Evolutionary conservation across 306 rosid species (phyloP).

Genomic region (Cucumis hystrix): DNA sequence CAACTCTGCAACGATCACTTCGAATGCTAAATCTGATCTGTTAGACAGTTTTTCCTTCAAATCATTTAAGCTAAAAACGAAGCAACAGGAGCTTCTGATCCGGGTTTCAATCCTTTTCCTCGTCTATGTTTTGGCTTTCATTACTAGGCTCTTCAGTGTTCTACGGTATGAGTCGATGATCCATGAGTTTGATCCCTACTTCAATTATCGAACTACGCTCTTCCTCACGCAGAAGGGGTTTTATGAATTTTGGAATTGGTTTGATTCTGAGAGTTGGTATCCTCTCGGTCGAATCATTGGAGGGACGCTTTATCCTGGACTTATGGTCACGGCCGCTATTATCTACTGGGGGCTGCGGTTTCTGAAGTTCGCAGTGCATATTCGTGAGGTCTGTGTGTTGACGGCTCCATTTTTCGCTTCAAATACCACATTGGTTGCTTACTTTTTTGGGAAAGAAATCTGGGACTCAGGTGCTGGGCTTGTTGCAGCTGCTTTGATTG

Average conservation of each 20-base stretch:
- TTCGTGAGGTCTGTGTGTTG: constrained; percentile 91
- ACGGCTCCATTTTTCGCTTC: constrained; percentile 97
- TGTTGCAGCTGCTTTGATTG: constrained; percentile 83
- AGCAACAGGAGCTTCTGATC: constrained; percentile 90
- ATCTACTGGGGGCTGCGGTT: constrained; percentile 50
- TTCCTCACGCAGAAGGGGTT: constrained; percentile 68
- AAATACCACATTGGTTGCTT: constrained; percentile 81
- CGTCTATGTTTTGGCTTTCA: constrained; percentile 77
- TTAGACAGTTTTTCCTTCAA: constrained; percentile 22
- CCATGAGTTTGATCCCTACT: constrained; percentile 97
- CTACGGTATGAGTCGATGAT: constrained; percentile 98
- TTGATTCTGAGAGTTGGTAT: constrained; percentile 93
- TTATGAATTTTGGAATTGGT: constrained; percentile 99
- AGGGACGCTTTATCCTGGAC: constrained; percentile 92
- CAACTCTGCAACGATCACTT: constrained; percentile 4
- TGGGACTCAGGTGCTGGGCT: constrained; percentile 98
- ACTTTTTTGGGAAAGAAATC: constrained; percentile 79
- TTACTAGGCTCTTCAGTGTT: constrained; percentile 87
- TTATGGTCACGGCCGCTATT: constrained; percentile 91
- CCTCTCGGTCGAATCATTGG: constrained; percentile 92
- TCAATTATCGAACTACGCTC: constrained; percentile 89
- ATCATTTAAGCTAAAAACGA: constrained; percentile 69
- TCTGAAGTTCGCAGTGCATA: constrained; percentile 68
- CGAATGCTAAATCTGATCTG: constrained; percentile 30
- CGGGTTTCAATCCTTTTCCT: constrained; percentile 58